These are phyloP conservation scores for Sarocladium oryzae DNA, from an alignment of 2,329 filamentous ascomycete genomes.

Conservation along the genomic window DNA sequence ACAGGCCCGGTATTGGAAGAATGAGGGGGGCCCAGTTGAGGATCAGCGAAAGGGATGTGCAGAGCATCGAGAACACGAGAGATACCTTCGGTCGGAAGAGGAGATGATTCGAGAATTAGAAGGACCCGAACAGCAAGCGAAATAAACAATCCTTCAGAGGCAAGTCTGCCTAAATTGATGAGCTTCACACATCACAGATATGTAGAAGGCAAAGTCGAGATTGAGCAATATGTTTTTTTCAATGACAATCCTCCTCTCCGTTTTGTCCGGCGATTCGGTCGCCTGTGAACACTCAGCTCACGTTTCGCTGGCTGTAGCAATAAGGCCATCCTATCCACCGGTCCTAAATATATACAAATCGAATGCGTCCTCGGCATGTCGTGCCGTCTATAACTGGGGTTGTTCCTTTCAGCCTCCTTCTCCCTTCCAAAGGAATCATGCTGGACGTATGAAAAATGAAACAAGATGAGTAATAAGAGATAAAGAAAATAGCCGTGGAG, in stretches of 20 bases:
- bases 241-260: not conserved
- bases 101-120: not conserved
- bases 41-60: conserved; percentile 71
- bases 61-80: conserved; percentile 55
- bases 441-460: not conserved
- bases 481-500: conserved; percentile 6
- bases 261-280: not conserved
- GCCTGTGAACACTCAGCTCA: not conserved
- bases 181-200: too few species aligned
- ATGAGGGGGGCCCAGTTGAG: conserved; percentile 74
- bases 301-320: not conserved
- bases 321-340: not conserved
- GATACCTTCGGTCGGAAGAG: conserved; percentile 31
- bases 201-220: too few species aligned
- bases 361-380: conserved; percentile 6
- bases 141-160: too few species aligned
- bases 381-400: conserved; percentile 1
- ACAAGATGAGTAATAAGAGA: conserved; percentile 9
- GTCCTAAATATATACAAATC: conserved; percentile 8
- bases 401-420: not conserved
- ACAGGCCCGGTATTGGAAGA: conserved; percentile 71
- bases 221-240: not conserved
- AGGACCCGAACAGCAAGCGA: too few species aligned
- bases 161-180: too few species aligned
- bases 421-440: not conserved